These are phyloP conservation scores for Fusarium floridanum DNA, from an alignment of 2,329 filamentous ascomycete genomes.

Conservation along the genomic window DNA sequence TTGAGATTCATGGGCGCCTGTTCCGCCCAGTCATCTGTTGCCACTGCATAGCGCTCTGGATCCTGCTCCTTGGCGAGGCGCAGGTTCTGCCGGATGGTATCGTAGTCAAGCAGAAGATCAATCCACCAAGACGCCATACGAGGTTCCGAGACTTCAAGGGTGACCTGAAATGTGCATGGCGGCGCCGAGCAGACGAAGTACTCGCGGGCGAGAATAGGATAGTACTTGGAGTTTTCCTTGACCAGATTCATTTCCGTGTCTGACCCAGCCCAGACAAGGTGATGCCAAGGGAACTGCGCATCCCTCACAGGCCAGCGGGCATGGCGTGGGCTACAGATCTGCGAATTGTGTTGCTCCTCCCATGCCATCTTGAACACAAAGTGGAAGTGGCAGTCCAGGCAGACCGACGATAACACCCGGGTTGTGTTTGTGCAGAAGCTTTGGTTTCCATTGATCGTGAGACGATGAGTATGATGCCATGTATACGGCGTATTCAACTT, in stretches of 20 bases:
- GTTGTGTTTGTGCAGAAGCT: constrained; percentile 46
- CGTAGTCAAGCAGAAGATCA: constrained; percentile 59
- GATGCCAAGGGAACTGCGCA: constrained; percentile 55
- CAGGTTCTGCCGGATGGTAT: constrained; percentile 58
- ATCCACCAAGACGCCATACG: constrained; percentile 60
- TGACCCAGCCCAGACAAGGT: constrained; percentile 53
- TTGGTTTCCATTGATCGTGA: constrained; percentile 57
- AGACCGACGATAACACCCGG: constrained; percentile 53
- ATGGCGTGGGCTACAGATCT: constrained; percentile 50
- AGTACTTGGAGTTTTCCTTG: constrained; percentile 51
- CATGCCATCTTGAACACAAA: constrained; percentile 56
- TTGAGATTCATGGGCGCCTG: constrained; percentile 61
- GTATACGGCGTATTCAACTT: constrained; percentile 48
- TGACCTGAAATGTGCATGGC: constrained; percentile 58
- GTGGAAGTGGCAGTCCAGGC: constrained; percentile 57
- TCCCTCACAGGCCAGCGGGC: constrained; percentile 53
- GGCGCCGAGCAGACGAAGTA: constrained; percentile 58
- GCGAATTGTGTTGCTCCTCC: constrained; percentile 45
- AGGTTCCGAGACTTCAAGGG: constrained; percentile 63
- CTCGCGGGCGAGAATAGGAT: constrained; percentile 54
- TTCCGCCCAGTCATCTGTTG: constrained; percentile 55
- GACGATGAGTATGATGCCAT: constrained; percentile 53
- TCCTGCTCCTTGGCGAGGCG: constrained; percentile 57
- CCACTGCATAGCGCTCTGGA: constrained; percentile 61
- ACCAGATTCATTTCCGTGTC: constrained; percentile 43